phyloP scores from a whole-genome alignment of 306 rosid genomes.

The Glycyrrhiza uralensis region DNA sequence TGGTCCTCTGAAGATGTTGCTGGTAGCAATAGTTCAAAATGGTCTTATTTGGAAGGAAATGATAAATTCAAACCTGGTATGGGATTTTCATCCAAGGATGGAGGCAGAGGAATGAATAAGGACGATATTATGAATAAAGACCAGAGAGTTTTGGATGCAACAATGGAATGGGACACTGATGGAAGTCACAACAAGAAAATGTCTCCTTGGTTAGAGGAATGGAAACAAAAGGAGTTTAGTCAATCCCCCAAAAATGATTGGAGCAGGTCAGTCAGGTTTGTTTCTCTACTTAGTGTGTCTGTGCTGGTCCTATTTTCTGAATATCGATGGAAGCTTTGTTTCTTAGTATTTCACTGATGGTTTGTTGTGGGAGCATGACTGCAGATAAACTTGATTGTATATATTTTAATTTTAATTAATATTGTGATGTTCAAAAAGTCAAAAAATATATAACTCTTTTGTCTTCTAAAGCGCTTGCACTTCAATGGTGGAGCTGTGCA shows the following conservation, averaged over 20 bases:
- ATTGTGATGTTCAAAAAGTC: not conserved
- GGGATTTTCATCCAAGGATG: slow-evolving; percentile 52
- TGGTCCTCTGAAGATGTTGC: slow-evolving; percentile 60
- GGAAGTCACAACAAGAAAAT: slow-evolving; percentile 51
- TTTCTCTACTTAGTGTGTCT: not conserved
- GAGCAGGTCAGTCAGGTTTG: slow-evolving; percentile 69
- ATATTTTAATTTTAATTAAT: not conserved
- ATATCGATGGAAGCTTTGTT: slow-evolving; percentile 17
- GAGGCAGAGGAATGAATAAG: slow-evolving; percentile 63
- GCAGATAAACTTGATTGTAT: not conserved
- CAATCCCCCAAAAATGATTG: slow-evolving; percentile 70
- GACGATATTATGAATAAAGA: slow-evolving; percentile 50
- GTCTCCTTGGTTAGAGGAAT: slow-evolving; percentile 77
- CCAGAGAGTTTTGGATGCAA: slow-evolving; percentile 42
- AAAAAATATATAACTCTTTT: not conserved
- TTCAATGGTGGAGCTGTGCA: slow-evolving; percentile 11
- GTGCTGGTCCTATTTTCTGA: slow-evolving; percentile 14
- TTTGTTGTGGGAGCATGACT: slow-evolving; percentile 8
- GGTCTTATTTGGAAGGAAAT: slow-evolving; percentile 57
- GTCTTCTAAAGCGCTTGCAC: slow-evolving; percentile 8
- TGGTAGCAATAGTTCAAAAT: slow-evolving; percentile 56
- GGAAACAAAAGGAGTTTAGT: slow-evolving; percentile 59
- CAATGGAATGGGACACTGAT: slow-evolving; percentile 63
- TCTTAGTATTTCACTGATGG: not conserved
- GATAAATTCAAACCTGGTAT: slow-evolving; percentile 49